These are phyloP conservation scores for Flagelloscypha sp. DNA, from an alignment of 768 basidiomycete species.

Conservation along the genomic window DNA sequence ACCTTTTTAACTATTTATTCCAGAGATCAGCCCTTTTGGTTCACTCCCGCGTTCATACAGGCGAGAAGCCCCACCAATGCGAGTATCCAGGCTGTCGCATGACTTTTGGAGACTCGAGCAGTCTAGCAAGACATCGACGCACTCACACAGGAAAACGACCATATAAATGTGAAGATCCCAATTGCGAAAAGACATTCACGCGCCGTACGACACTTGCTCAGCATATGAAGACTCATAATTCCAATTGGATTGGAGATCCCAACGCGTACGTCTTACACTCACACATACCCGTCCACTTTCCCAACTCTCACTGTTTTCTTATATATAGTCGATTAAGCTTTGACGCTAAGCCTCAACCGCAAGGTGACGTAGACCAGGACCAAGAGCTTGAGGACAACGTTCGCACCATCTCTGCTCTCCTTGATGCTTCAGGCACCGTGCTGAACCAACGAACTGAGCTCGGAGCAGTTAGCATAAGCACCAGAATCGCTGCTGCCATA, in stretches of 20 bases:
- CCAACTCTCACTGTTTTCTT: constrained; percentile 14
- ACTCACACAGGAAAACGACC: constrained; percentile 84
- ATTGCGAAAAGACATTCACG: constrained; percentile 83
- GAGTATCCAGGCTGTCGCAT: constrained; percentile 83
- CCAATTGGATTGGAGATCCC: constrained; percentile 78
- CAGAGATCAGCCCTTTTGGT: constrained; percentile 88
- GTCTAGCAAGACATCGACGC: constrained; percentile 83
- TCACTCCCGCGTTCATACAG: constrained; percentile 83
- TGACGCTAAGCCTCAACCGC: constrained; percentile 59
- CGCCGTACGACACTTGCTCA: constrained; percentile 76
- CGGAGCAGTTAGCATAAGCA: constrained; percentile 69
- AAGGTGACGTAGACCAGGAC: constrained; percentile 44
- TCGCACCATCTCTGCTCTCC: constrained; percentile 64
- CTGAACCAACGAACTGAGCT: constrained; percentile 45
- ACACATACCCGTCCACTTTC: constrained; percentile 4
- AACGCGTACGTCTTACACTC: constrained; percentile 48
- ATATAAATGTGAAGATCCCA: constrained; percentile 77
- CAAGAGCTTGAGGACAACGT: constrained; percentile 64
- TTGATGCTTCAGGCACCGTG: constrained; percentile 38
- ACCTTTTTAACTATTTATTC: constrained; percentile 12
- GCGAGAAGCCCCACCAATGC: constrained; percentile 88
- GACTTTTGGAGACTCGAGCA: constrained; percentile 88
- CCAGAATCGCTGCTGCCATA: constrained; percentile 73
- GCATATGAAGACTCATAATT: constrained; percentile 85
- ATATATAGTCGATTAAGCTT: constrained; percentile 63